Conservation (phyloP, 768 basidiomycete genomes). For the Multifurca ochricompacta region DNA sequence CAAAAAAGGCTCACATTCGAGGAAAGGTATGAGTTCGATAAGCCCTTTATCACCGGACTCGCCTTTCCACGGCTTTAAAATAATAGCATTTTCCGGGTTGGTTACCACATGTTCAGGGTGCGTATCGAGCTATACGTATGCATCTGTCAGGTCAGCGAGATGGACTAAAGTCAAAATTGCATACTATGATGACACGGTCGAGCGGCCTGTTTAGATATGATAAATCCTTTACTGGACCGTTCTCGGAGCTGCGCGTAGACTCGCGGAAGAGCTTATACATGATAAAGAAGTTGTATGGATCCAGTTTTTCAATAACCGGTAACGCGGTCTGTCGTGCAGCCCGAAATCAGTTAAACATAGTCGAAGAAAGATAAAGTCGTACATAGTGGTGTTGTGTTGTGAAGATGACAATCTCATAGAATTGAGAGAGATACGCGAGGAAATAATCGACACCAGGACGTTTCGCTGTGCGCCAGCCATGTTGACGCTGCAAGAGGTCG, state of each 20-base stretch:
- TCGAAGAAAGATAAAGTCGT: constrained; percentile 25
- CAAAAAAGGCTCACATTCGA: constrained; percentile 61
- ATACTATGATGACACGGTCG: constrained; percentile 13
- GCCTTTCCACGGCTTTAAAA: constrained; percentile 83
- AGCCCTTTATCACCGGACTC: constrained; percentile 68
- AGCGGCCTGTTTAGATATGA: constrained; percentile 78
- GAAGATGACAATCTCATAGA: constrained; percentile 97
- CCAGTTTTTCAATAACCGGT: constrained; percentile 87
- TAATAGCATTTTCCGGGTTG: constrained; percentile 84
- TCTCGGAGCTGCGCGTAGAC: constrained; percentile 75
- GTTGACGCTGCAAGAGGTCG: constrained; percentile 51
- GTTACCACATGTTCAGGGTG: constrained; percentile 65
- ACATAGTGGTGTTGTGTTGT: constrained; percentile 88
- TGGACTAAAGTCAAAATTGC: not conserved
- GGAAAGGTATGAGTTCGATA: constrained; percentile 91
- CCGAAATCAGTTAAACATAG: not conserved
- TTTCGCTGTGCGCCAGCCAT: constrained; percentile 97
- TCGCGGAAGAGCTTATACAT: constrained; percentile 90
- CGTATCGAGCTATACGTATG: constrained; percentile 80
- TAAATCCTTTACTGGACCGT: constrained; percentile 88
- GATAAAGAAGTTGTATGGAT: constrained; percentile 87
- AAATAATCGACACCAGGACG: constrained; percentile 98
- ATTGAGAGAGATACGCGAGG: constrained; percentile 93
- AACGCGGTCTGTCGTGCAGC: constrained; percentile 57
- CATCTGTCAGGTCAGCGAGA: constrained; percentile 58